Evolutionary conservation across 23 red algal species (phyloP), one percentile per base, ranked within the genome.

Genomic region (Gracilaria caudata): DNA sequence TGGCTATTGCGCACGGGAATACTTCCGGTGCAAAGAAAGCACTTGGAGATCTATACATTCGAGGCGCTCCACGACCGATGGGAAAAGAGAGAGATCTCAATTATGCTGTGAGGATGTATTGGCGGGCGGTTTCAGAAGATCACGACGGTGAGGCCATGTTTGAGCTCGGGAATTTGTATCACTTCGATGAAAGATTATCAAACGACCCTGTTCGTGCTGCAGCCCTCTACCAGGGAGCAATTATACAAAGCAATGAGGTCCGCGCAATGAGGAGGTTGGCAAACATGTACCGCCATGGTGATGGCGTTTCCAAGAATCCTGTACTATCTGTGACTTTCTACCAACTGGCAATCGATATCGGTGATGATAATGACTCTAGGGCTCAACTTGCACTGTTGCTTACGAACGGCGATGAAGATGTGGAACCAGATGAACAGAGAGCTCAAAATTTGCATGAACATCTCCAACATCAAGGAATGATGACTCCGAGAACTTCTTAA

Each of bases 311-410:
- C 21, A 43, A 47, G 70, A 47, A 75, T 29, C 39, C 37, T 14
- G 7, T 16, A 0, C 38, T 46, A 23, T 75, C 70, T 5, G 25
- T 75, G 20, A 49, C 40, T 4, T 29, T 75, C 0, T 46, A 46
- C 33, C 70, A 75, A 75, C 37, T 47, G 3, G 70, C 70, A 5
- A 49, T 75, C 7, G 37, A 75, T 75, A 29, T 75, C 14, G 70
- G 70, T 47, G 40, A 75, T 47, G 70, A 75, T 21, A 75, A 75
- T 75, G 70, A 75, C 16, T 75, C 70, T 9, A 75, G 70, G 49
- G 39, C 37, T 28, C 43, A 75, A 46, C 43, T 75, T 17, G 70
- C 37, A 11, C 9, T 25, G 21, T 29, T 75, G 25, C 70, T 75
- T 40, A 33, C 11, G 29, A 36, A 16, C 6, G 61, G 61, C 0